phyloP scores from a whole-genome alignment of 2,329 filamentous ascomycete genomes.

The Ilyonectria destructans region DNA sequence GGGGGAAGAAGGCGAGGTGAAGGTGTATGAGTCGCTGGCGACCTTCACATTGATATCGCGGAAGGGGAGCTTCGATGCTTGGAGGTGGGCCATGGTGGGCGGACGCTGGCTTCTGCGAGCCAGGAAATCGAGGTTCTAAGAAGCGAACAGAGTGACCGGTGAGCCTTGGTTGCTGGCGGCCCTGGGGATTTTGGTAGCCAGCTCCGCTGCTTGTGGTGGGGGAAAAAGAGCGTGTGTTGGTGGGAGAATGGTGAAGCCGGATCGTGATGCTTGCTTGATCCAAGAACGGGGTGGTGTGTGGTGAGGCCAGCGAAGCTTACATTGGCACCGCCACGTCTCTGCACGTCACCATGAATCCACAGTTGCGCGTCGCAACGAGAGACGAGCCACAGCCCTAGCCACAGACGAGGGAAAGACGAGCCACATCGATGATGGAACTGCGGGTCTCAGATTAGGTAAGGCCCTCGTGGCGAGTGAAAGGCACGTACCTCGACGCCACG shows the following conservation, averaged over 20 bases:
- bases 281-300: slow-evolving; percentile 28
- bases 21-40: slow-evolving; percentile 93
- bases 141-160: slow-evolving; percentile 18
- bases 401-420: slow-evolving; percentile 5
- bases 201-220: slow-evolving; percentile 18
- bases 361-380: slow-evolving; percentile 4
- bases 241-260: slow-evolving; percentile 40
- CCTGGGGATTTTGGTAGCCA: slow-evolving; percentile 16
- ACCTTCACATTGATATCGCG: slow-evolving; percentile 98
- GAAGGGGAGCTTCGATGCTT: slow-evolving; percentile 75
- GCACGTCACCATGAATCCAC: slow-evolving; percentile 25
- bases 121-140: slow-evolving; percentile 26
- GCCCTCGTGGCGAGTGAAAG: slow-evolving; percentile 19
- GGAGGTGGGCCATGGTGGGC: slow-evolving; percentile 57
- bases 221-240: slow-evolving; percentile 47
- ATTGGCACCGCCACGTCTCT: slow-evolving; percentile 47
- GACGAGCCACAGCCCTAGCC: slow-evolving; percentile 21
- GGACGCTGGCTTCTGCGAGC: slow-evolving; percentile 33
- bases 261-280: slow-evolving; percentile 37
- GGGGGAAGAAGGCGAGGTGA: slow-evolving; percentile 94
- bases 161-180: slow-evolving; percentile 14
- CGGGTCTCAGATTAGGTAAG: slow-evolving; percentile 21
- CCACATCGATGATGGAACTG: background rate
- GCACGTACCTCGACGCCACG: slow-evolving; percentile 8
- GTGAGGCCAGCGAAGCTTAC: slow-evolving; percentile 51